Evolutionary conservation across 2,329 filamentous ascomycete species (phyloP), one percentile per base, ranked within the genome.

Genomic region (Lojkania enalia): DNA sequence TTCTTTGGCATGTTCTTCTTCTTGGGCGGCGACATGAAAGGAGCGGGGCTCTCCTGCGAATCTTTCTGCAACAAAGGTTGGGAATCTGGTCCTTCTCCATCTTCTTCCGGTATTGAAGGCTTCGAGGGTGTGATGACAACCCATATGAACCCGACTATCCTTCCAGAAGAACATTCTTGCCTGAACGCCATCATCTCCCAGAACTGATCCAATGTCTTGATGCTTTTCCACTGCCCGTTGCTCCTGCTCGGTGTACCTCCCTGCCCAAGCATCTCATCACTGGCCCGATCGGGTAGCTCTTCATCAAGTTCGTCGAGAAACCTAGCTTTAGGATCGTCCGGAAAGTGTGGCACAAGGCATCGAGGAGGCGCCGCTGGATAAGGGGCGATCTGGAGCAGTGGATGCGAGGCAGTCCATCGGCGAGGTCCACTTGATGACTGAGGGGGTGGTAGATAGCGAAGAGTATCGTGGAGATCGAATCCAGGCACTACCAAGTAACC

Each of bases 121-220:
- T 73, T 68, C 0, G 83, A 78, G 23, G 90, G 86, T 54, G 77
- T 79, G 35, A 96, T 87, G 0, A 96, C 85, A 19, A 96, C 74
- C 92, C 95, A 99, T 19, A 97, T 78, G 57, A 99, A 99, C 0
- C 95, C 95, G 0, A 96, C 95, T 62, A 96, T 78, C 14, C 91
- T 80, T 0, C 94, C 95, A 23, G 90, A 89, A 0, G 91, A 96
- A 63, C 94, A 99, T 64, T 99, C 94, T 66, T 97, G 94, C 44
- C 94, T 80, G 64, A 88, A 97, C 0, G 91, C 86, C 92, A 99
- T 97, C 80, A 95, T 87, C 51, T 99, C 94, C 94, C 94, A 99
- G 63, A 99, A 99, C 56, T 91, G 85, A n/a, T 91, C 88, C 30
- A 99, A 74, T 0, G 84, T 87, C 64, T 80, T 85, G 18, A 96